Base-by-base conservation (phyloP, 768 basidiomycete genomes). In the Mycena olivaceomarginata region DNA sequence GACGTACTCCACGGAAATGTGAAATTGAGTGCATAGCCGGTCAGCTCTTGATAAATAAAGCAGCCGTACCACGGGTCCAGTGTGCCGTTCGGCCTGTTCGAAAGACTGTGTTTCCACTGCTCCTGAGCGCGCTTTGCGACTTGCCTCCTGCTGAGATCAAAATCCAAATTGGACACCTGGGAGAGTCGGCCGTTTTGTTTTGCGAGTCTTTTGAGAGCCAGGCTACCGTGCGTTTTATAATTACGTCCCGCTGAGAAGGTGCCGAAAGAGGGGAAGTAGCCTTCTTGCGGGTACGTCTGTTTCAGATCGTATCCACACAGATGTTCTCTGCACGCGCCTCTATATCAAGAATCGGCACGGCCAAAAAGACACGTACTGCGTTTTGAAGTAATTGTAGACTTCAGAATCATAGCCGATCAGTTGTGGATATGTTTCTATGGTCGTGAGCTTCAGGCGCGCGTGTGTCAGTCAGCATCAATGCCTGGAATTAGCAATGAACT, bases 391-490 rank as follows among this genome's bases (percentile, higher is more conserved):
- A 70, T 92, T 87, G 81, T 89, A 92, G 7, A 94, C 92, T 7
- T 91, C 89, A 43, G 88, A 86, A 76, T n/a, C 92, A 78, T 95
- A 95, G 39, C 90, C 91, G 67, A 96, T 94, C 37, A 95, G 85
- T 81, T 95, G 94, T 1, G 94, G 94, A 81, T 93, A 94, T 1
- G 94, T 95, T 84, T 94, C 90, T 18, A 95, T 84, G 45, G 92
- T 87, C 64, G 84, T 88, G 43, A 92, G 81, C 93, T 93, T 65
- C 7, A n/a, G 51, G 51, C 15, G 48, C 39, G 39, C 25, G 16
- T n/a, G 18, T 7, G 51, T n/a, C n/a, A 22, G 48, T 70, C 48
- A 65, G 37, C 31, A 46, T 41, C 59, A 39, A 22, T 15, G 15
- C 41, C 4, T 12, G 18, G 63, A 22, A 69, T 48, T 40, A 65